phyloP scores from a whole-genome alignment of 768 basidiomycete genomes.

The Infundibulicybe gibba region DNA sequence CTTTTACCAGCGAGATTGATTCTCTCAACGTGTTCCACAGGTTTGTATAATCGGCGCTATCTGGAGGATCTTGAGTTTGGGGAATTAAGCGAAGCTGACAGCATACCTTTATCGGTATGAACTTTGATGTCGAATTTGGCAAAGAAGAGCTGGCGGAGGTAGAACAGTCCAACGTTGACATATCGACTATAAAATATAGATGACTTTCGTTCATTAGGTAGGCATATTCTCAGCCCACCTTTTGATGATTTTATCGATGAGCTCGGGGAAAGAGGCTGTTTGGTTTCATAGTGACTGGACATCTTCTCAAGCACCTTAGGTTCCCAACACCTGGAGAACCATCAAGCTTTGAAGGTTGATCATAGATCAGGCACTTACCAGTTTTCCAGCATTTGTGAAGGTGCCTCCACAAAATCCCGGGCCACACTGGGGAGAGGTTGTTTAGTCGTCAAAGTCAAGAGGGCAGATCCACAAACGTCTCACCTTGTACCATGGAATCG shows the following conservation, averaged over 20 bases:
- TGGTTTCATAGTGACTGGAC: slow-evolving; percentile 78
- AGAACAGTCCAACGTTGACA: slow-evolving; percentile 79
- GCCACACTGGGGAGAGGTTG: slow-evolving; percentile 44
- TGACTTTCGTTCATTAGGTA: not conserved
- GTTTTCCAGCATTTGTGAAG: slow-evolving; percentile 91
- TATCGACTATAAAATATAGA: slow-evolving; percentile 45
- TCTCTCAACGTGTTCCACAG: slow-evolving; percentile 78
- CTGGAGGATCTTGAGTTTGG: slow-evolving; percentile 21
- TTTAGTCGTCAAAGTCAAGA: not conserved
- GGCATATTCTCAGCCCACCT: slow-evolving; percentile 37
- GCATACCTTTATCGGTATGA: slow-evolving; percentile 62
- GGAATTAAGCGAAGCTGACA: not conserved
- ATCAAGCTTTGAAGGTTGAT: not conserved
- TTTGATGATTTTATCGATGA: slow-evolving; percentile 78
- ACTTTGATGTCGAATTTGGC: slow-evolving; percentile 76
- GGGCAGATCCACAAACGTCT: slow-evolving; percentile 2
- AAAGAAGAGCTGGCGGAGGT: slow-evolving; percentile 83
- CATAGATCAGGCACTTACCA: slow-evolving; percentile 42
- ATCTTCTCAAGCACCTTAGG: slow-evolving; percentile 70
- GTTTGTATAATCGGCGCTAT: slow-evolving; percentile 66
- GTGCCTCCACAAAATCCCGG: slow-evolving; percentile 85
- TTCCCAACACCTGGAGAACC: slow-evolving; percentile 66
- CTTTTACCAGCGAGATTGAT: slow-evolving; percentile 65
- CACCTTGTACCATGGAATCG: slow-evolving; percentile 81
- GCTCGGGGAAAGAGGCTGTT: slow-evolving; percentile 66